Evolutionary conservation across 2,329 filamentous ascomycete genomes (phyloP).

Genomic region (Botryosphaeria dothidea): DNA sequence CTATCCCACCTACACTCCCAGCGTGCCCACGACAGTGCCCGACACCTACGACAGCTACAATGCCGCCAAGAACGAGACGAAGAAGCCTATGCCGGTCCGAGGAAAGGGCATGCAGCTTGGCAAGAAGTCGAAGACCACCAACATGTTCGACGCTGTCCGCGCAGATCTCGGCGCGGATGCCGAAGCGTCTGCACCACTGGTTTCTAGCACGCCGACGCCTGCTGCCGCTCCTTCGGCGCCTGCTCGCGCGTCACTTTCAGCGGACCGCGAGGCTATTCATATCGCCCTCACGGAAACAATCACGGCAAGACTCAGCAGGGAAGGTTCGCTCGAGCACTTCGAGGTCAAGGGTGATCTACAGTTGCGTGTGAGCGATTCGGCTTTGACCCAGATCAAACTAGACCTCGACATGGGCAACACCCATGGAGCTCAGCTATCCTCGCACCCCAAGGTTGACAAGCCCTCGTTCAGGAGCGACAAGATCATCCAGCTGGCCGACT

Average conservation of each 20-base stretch:
- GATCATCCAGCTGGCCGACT: constrained; percentile 86
- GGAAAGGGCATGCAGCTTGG: constrained; percentile 99
- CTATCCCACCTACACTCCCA: constrained; percentile 87
- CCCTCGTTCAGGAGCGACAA: constrained; percentile 80
- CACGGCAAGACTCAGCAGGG: constrained; percentile 81
- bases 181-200: constrained; percentile 71
- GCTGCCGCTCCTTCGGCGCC: constrained; percentile 52
- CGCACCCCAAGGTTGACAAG: constrained; percentile 95
- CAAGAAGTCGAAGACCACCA: constrained; percentile 97
- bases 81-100: constrained; percentile 68
- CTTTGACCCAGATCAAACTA: constrained; percentile 89
- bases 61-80: constrained; percentile 94
- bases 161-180: constrained; percentile 86
- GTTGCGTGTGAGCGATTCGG: constrained; percentile 83
- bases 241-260: constrained; percentile 63
- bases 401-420: constrained; percentile 73
- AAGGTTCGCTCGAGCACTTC: constrained; percentile 83
- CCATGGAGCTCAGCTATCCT: constrained; percentile 86
- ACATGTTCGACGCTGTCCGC: constrained; percentile 95
- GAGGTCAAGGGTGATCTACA: constrained; percentile 91
- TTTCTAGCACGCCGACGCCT: constrained; percentile 58
- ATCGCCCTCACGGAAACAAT: constrained; percentile 89
- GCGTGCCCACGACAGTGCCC: constrained; percentile 69
- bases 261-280: constrained; percentile 83
- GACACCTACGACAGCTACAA: constrained; percentile 94